These are phyloP conservation scores for Priceomyces melissophilus DNA, from an alignment of 805 yeast species.

Conservation along the genomic window DNA sequence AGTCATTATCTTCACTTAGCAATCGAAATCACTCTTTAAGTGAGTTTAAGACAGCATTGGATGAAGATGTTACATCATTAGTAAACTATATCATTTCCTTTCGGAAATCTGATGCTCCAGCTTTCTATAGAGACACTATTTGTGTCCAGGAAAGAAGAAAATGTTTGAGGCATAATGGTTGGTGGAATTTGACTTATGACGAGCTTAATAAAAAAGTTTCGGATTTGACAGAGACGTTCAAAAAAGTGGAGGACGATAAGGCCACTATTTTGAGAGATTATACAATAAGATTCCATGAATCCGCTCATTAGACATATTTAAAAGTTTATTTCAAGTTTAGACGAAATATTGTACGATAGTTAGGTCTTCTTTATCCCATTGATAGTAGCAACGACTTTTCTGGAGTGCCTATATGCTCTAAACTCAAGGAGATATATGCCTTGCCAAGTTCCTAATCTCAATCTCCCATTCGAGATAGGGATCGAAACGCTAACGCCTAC, in stretches of 20 bases:
- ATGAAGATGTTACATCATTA: conserved; percentile 14
- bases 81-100: conserved; percentile 10
- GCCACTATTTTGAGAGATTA: conserved; percentile 31
- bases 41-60: conserved; percentile 7
- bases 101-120: conserved; percentile 10
- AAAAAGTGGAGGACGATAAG: conserved; percentile 23
- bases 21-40: neutral
- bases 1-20: conserved; percentile 11
- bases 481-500: conserved; percentile 64
- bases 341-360: neutral
- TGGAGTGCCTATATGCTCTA: conserved; percentile 57
- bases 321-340: neutral
- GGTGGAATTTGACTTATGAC: conserved; percentile 41
- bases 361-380: conserved; percentile 47
- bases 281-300: conserved; percentile 30
- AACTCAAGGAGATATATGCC: conserved; percentile 78
- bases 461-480: conserved; percentile 65
- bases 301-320: neutral
- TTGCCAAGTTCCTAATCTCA: conserved; percentile 83
- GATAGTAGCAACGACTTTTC: conserved; percentile 70
- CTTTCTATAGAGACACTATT: conserved; percentile 16
- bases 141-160: conserved; percentile 55
- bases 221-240: conserved; percentile 33
- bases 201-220: conserved; percentile 25
- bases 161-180: conserved; percentile 53